These are phyloP conservation scores for Fusarium mangiferae DNA, from an alignment of 2,329 filamentous ascomycete species.

Conservation along the genomic window DNA sequence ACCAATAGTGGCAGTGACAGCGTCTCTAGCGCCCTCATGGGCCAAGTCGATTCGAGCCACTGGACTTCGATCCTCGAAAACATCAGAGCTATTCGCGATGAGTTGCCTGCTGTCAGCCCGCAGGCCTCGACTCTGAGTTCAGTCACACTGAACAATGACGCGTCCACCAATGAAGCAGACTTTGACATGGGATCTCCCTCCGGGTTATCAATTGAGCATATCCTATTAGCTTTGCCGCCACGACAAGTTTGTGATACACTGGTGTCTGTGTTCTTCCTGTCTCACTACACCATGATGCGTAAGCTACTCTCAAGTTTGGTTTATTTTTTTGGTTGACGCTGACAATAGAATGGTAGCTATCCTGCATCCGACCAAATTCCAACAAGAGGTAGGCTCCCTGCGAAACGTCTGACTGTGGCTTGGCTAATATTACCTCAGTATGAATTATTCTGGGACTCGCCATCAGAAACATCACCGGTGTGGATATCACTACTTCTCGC, in stretches of 20 bases:
- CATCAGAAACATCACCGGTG: slow-evolving; percentile 44
- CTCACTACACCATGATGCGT: slow-evolving; percentile 41
- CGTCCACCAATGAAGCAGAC: accelerated
- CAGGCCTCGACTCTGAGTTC: background rate
- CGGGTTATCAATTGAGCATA: slow-evolving; percentile 4
- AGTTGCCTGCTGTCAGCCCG: slow-evolving; percentile 21
- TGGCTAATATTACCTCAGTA: slow-evolving; percentile 44
- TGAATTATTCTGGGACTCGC: slow-evolving; percentile 54
- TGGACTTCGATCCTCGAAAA: slow-evolving; percentile 51
- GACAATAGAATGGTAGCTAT: slow-evolving; percentile 15
- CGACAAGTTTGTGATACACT: slow-evolving; percentile 45
- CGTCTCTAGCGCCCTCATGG: accelerated
- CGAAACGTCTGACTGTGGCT: too few species aligned
- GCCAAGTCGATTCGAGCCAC: slow-evolving; percentile 47
- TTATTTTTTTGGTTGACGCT: accelerated
- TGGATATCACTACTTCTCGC: slow-evolving; percentile 60
- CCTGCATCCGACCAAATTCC: slow-evolving; percentile 45
- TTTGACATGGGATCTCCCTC: background rate
- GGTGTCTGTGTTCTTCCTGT: slow-evolving; percentile 47
- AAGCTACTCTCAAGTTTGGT: background rate
- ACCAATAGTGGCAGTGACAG: accelerated
- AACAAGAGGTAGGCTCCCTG: slow-evolving; percentile 28
- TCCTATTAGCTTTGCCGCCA: slow-evolving; percentile 38
- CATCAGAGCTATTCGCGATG: slow-evolving; percentile 48
- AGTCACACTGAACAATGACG: background rate